phyloP scores from a whole-genome alignment of 192 early-diverging fungal species.

The Irineochytrium annulatum region DNA sequence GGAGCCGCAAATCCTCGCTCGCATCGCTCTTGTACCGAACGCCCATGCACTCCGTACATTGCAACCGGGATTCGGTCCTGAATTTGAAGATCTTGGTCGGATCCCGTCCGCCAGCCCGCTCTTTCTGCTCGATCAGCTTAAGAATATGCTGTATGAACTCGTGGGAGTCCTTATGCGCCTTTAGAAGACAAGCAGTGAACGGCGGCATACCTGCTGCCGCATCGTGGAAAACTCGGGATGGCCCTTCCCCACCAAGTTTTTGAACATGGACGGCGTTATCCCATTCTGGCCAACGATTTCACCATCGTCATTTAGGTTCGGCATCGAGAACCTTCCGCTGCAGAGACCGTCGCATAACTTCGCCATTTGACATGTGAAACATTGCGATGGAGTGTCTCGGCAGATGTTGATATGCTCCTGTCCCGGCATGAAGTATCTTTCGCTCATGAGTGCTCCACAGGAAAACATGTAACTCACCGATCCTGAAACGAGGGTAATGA shows the following conservation, averaged over 20 bases:
- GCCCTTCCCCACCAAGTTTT: slow-evolving; percentile 76
- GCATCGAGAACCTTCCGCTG: slow-evolving; percentile 77
- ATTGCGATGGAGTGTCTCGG: slow-evolving; percentile 58
- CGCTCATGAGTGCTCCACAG: neutral
- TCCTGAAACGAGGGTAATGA: slow-evolving; percentile 67
- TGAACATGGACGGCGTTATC: slow-evolving; percentile 89
- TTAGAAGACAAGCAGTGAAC: neutral
- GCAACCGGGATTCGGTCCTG: slow-evolving; percentile 72
- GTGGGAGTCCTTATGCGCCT: slow-evolving; percentile 67
- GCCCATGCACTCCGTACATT: slow-evolving; percentile 78
- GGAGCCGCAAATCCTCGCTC: slow-evolving; percentile 44
- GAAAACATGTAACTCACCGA: slow-evolving; percentile 40
- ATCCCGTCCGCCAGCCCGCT: slow-evolving; percentile 62
- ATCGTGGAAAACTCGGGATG: slow-evolving; percentile 96
- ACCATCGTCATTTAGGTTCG: slow-evolving; percentile 47
- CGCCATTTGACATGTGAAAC: slow-evolving; percentile 84
- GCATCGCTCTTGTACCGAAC: slow-evolving; percentile 68
- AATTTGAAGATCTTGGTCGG: slow-evolving; percentile 81
- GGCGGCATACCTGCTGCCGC: slow-evolving; percentile 74
- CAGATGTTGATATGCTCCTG: slow-evolving; percentile 50
- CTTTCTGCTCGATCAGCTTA: slow-evolving; percentile 71
- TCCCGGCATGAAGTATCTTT: slow-evolving; percentile 24
- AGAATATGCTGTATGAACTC: slow-evolving; percentile 85
- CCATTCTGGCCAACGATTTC: slow-evolving; percentile 77
- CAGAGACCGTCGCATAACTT: slow-evolving; percentile 90